These are phyloP conservation scores for Hypoxylon sp. DNA, from an alignment of 2,329 filamentous ascomycete genomes.

Conservation along the genomic window DNA sequence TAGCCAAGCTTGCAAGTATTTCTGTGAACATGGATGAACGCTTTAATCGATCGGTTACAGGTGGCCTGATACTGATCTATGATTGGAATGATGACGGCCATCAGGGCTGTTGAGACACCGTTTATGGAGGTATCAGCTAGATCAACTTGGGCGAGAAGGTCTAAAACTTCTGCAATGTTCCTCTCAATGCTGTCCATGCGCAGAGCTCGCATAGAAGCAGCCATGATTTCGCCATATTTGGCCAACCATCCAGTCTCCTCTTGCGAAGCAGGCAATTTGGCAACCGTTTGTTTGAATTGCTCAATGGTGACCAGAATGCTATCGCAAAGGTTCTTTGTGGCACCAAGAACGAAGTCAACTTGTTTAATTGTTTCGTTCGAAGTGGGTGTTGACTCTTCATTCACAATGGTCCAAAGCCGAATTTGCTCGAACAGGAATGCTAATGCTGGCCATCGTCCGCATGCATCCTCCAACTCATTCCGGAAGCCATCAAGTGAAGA, in stretches of 20 bases:
- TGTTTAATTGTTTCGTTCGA: slow-evolving; percentile 36
- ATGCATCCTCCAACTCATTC: slow-evolving; percentile 59
- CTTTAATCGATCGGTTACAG: slow-evolving; percentile 68
- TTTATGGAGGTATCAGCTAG: slow-evolving; percentile 58
- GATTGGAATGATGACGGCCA: slow-evolving; percentile 76
- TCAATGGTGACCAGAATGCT: slow-evolving; percentile 84
- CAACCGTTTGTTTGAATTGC: slow-evolving; percentile 70
- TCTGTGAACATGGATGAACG: slow-evolving; percentile 74
- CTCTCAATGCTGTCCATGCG: slow-evolving; percentile 68
- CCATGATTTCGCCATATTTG: slow-evolving; percentile 66
- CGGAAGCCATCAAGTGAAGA: slow-evolving; percentile 56
- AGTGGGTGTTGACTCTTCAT: slow-evolving; percentile 46
- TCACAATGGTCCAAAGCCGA: slow-evolving; percentile 69
- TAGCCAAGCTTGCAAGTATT: slow-evolving; percentile 81
- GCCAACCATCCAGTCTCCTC: slow-evolving; percentile 75
- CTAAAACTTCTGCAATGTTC: slow-evolving; percentile 52
- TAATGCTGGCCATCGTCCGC: slow-evolving; percentile 67
- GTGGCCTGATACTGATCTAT: slow-evolving; percentile 78
- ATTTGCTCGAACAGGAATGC: slow-evolving; percentile 76
- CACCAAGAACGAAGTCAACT: slow-evolving; percentile 65
- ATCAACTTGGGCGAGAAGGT: slow-evolving; percentile 53
- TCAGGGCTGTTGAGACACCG: slow-evolving; percentile 66
- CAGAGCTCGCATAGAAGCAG: slow-evolving; percentile 68
- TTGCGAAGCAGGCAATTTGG: slow-evolving; percentile 67
- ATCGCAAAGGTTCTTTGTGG: slow-evolving; percentile 76